These are phyloP conservation scores for Claviceps spartinae DNA, from an alignment of 2,329 filamentous ascomycete species.

Conservation along the genomic window DNA sequence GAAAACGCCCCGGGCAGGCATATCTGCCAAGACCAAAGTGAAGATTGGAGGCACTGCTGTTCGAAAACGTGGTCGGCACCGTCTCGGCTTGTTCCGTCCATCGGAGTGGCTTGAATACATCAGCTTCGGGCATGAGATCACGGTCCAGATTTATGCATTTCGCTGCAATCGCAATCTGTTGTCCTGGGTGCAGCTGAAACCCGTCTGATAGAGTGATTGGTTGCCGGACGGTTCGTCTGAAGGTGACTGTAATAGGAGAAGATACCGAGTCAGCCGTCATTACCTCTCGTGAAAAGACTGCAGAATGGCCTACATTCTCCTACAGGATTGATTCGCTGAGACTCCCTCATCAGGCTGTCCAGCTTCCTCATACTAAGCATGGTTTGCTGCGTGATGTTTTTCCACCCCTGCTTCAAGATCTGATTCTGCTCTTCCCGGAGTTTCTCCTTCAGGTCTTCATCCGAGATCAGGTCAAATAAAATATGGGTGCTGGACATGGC, in stretches of 20 bases:
- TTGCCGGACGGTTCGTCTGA: constrained; percentile 7
- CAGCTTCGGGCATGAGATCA: constrained; percentile 2
- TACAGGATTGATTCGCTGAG: constrained; percentile 10
- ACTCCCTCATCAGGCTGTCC: constrained; percentile 11
- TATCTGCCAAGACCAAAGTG: constrained; percentile 10
- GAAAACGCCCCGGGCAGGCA: constrained; percentile 10
- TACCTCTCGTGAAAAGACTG: neutral
- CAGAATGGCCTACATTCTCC: constrained; percentile 5
- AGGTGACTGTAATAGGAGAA: constrained; percentile 5
- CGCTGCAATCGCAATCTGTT: constrained; percentile 8
- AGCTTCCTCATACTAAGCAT: constrained; percentile 11
- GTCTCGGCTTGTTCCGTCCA: constrained; percentile 4
- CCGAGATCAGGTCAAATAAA: constrained; percentile 7
- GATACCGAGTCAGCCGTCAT: neutral
- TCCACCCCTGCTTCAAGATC: constrained; percentile 4
- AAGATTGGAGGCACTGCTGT: constrained; percentile 8
- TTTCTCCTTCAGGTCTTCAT: neutral
- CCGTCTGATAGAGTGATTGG: constrained; percentile 8
- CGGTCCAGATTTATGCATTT: constrained; percentile 6
- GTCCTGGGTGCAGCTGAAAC: constrained; percentile 4
- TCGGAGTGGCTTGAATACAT: constrained; percentile 4
- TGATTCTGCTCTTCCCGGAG: constrained; percentile 5
- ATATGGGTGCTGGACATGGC: constrained; percentile 10
- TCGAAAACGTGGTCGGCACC: constrained; percentile 3
- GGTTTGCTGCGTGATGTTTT: constrained; percentile 6